These are phyloP conservation scores for Pichiaceae sp. DNA, from an alignment of 1,139 yeast species.

Conservation along the genomic window DNA sequence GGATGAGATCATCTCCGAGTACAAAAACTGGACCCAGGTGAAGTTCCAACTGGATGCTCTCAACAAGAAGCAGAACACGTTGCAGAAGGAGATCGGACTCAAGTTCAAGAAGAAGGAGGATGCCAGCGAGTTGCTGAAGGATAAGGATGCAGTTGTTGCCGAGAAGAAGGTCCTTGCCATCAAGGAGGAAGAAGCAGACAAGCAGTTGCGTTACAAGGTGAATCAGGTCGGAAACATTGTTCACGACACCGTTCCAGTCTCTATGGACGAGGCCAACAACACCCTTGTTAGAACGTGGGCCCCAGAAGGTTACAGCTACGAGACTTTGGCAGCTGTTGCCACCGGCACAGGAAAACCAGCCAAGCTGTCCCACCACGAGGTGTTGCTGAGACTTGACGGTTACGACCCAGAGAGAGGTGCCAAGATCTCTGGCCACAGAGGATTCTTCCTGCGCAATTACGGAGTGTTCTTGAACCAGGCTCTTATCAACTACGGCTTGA, in stretches of 20 bases:
- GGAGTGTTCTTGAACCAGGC: slow-evolving; percentile 99
- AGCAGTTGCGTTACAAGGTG: slow-evolving; percentile 66
- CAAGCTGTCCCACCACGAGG: slow-evolving; percentile 87
- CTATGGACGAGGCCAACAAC: slow-evolving; percentile 85
- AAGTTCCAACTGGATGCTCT: slow-evolving; percentile 87
- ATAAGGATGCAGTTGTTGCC: slow-evolving; percentile 66
- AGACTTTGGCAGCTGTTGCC: slow-evolving; percentile 52
- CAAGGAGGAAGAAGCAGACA: slow-evolving; percentile 74
- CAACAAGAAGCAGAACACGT: slow-evolving; percentile 77
- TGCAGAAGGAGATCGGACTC: slow-evolving; percentile 88
- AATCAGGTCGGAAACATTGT: slow-evolving; percentile 90
- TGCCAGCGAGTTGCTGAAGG: slow-evolving; percentile 70
- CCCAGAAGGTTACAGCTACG: slow-evolving; percentile 51
- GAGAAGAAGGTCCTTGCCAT: slow-evolving; percentile 61
- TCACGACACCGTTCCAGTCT: slow-evolving; percentile 82
- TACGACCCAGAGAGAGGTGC: slow-evolving; percentile 99
- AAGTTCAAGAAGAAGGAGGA: slow-evolving; percentile 94
- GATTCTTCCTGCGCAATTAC: slow-evolving; percentile 87
- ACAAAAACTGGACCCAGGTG: slow-evolving; percentile 86
- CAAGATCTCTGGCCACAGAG: slow-evolving; percentile 96
- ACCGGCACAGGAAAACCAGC: slow-evolving; percentile 73
- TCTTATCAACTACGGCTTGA: slow-evolving; percentile 88
- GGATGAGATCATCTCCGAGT: slow-evolving; percentile 86
- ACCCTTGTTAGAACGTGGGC: slow-evolving; percentile 83
- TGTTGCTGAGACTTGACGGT: slow-evolving; percentile 88